phyloP scores from a whole-genome alignment of 2,329 filamentous ascomycete species.

The Hypoxylon sp. region DNA sequence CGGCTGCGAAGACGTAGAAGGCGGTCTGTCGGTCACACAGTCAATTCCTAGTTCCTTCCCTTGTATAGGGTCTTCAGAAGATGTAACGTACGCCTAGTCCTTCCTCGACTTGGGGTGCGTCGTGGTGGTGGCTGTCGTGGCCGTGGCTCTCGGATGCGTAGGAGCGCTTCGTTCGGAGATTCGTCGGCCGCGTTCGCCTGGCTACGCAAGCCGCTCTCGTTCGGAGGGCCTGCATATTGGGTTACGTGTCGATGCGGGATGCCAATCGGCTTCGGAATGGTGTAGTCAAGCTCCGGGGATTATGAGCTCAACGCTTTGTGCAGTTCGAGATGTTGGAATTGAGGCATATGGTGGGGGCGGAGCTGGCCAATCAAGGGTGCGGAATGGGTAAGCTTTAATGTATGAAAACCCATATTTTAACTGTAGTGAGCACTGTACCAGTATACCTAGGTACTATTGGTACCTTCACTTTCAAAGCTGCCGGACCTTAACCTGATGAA shows the following conservation, averaged over 20 bases:
- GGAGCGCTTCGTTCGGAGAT: constrained; percentile 59
- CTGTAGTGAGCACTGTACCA: constrained; percentile 35
- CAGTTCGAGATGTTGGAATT: constrained; percentile 45
- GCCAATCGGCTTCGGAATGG: constrained; percentile 49
- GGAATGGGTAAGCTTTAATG: constrained; percentile 38
- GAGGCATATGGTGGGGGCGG: constrained; percentile 45
- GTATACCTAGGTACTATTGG: background rate
- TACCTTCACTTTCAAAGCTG: background rate
- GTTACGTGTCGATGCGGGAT: constrained; percentile 36
- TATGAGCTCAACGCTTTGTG: constrained; percentile 17
- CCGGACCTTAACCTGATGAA: background rate
- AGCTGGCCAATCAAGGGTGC: constrained; percentile 47
- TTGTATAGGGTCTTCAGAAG: background rate
- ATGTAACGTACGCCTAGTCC: constrained; percentile 68
- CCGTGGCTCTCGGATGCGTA: constrained; percentile 64
- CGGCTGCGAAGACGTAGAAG: constrained; percentile 63
- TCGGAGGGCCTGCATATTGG: constrained; percentile 58
- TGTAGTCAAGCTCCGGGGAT: constrained; percentile 31
- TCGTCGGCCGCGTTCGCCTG: constrained; percentile 56
- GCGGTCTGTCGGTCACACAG: constrained; percentile 58
- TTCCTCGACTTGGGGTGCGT: constrained; percentile 63
- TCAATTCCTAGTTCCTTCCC: constrained; percentile 20
- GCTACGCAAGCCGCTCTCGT: constrained; percentile 61
- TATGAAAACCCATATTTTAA: background rate
- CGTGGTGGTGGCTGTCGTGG: constrained; percentile 52